Percentiles rank a stretch among this genome's conserved stretches.
These are phyloP conservation scores for Podaxis pistillaris DNA, from an alignment of 768 basidiomycete species.

Conservation along the genomic window DNA sequence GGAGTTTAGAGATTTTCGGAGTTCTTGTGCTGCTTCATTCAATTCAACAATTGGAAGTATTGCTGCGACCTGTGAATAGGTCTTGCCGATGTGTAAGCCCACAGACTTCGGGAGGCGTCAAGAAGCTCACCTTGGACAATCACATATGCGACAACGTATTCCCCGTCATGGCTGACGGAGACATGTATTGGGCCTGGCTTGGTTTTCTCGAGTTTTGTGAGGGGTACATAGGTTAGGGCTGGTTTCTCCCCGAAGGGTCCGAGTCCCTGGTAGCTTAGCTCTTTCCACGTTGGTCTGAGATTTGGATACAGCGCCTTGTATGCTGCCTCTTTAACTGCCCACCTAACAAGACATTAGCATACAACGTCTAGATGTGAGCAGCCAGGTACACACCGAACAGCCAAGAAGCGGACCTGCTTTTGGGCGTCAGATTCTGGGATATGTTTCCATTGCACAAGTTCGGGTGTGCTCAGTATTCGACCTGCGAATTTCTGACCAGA, in stretches of 20 bases:
- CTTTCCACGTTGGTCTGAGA: slow-evolving; percentile 69
- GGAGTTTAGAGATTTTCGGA: not conserved
- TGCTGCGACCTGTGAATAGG: not conserved
- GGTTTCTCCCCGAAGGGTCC: slow-evolving; percentile 33
- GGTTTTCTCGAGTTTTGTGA: slow-evolving; percentile 17
- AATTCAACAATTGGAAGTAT: not conserved
- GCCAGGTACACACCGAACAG: slow-evolving; percentile 58
- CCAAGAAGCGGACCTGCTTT: slow-evolving; percentile 50
- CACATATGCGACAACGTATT: slow-evolving; percentile 71
- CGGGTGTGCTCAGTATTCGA: slow-evolving; percentile 62
- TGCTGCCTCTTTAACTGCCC: slow-evolving; percentile 82
- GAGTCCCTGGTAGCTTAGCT: slow-evolving; percentile 51
- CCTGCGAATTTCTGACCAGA: slow-evolving; percentile 45
- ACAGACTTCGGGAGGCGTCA: not conserved
- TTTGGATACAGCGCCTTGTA: slow-evolving; percentile 81
- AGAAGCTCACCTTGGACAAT: slow-evolving; percentile 46
- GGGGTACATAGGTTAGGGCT: slow-evolving; percentile 42
- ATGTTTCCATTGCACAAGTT: slow-evolving; percentile 38
- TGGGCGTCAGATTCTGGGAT: slow-evolving; percentile 22
- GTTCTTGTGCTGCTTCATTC: not conserved
- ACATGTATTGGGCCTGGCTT: slow-evolving; percentile 49
- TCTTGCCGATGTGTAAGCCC: not conserved
- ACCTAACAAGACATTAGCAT: slow-evolving; percentile 40
- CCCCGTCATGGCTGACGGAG: slow-evolving; percentile 82
- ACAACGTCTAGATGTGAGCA: not conserved